Evolutionary conservation across 2,329 filamentous ascomycete species (phyloP).

Genomic region (Alternaria triticimaculans): DNA sequence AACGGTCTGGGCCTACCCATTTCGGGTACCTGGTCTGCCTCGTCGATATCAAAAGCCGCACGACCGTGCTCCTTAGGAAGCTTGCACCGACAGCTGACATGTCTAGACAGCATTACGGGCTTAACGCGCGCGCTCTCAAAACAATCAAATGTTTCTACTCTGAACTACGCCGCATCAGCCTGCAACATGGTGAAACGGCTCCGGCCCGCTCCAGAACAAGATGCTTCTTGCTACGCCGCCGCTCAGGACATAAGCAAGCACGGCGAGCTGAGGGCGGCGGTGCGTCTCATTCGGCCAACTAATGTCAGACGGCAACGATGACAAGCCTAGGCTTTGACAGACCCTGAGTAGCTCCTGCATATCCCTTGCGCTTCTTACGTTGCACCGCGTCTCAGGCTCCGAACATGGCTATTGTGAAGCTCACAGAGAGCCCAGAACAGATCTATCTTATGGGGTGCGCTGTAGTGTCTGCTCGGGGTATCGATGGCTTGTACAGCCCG

Average conservation of each 20-base stretch:
- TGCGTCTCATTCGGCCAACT: not conserved
- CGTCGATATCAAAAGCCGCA: constrained; percentile 2
- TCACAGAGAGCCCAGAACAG: not conserved
- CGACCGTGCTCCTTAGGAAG: constrained; percentile 4
- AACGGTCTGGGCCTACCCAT: constrained; percentile 30
- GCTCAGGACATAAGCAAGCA: not conserved
- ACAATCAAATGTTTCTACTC: not conserved
- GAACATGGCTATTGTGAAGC: not conserved
- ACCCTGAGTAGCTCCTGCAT: not conserved
- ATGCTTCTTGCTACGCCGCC: not conserved
- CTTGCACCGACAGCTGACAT: constrained; percentile 11
- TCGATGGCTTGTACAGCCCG: not conserved
- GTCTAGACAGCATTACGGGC: not conserved
- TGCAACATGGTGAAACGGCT: not conserved
- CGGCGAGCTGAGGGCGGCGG: not conserved
- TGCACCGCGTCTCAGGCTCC: not conserved
- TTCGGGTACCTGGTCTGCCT: constrained; percentile 5
- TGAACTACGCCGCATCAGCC: not conserved
- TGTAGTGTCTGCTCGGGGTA: not conserved
- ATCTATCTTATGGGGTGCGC: not conserved
- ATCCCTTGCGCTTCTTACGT: not conserved
- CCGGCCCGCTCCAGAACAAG: constrained; percentile 1
- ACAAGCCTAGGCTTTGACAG: not conserved
- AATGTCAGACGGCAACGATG: not conserved
- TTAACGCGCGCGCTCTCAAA: not conserved